Percentiles rank a stretch among this genome's conserved stretches.
Conservation (phyloP, 306 rosid species). For the Castanopsis chinensis region DNA sequence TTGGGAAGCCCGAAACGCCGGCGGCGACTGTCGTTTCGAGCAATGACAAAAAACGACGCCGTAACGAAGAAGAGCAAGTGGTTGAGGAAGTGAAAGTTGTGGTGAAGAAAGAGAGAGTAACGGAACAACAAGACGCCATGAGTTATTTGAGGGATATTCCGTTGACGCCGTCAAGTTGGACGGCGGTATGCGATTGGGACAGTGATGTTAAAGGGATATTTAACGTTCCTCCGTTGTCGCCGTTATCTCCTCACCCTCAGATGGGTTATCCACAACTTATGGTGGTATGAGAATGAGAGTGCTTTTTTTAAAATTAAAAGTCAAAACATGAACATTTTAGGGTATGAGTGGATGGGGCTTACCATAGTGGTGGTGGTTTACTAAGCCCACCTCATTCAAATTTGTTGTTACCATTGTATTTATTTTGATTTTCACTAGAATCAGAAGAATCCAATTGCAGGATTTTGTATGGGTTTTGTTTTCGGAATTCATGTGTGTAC, state of each 20-base stretch:
- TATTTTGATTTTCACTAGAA: too few relatives aligned
- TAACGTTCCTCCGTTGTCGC: slow-evolving; percentile 69
- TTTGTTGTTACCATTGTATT: too few relatives aligned
- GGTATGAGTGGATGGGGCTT: too few relatives aligned
- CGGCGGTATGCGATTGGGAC: slow-evolving; percentile 51
- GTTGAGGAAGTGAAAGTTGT: slow-evolving; percentile 15
- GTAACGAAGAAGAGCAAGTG: slow-evolving; percentile 22
- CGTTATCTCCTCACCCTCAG: slow-evolving; percentile 70
- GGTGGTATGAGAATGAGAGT: slow-evolving; percentile 39
- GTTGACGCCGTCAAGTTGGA: slow-evolving; percentile 83
- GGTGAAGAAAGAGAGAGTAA: slow-evolving; percentile 50
- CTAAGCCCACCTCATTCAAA: too few relatives aligned
- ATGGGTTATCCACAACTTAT: slow-evolving; percentile 58
- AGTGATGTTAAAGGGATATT: slow-evolving; percentile 52
- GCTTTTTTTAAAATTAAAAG: too few relatives aligned
- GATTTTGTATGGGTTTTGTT: too few relatives aligned
- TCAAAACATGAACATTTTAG: too few relatives aligned
- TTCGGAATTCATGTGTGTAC: too few relatives aligned
- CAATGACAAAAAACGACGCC: slow-evolving; percentile 41
- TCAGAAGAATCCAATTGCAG: too few relatives aligned
- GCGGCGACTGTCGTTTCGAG: neutral
- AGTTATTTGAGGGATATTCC: slow-evolving; percentile 40
- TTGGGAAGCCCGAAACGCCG: slow-evolving; percentile 7
- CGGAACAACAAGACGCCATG: slow-evolving; percentile 14
- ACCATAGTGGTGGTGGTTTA: too few relatives aligned